Evolutionary conservation across 805 yeast species (phyloP), one percentile per base, ranked within the genome.

Genomic region (Kregervanrija delftensis): DNA sequence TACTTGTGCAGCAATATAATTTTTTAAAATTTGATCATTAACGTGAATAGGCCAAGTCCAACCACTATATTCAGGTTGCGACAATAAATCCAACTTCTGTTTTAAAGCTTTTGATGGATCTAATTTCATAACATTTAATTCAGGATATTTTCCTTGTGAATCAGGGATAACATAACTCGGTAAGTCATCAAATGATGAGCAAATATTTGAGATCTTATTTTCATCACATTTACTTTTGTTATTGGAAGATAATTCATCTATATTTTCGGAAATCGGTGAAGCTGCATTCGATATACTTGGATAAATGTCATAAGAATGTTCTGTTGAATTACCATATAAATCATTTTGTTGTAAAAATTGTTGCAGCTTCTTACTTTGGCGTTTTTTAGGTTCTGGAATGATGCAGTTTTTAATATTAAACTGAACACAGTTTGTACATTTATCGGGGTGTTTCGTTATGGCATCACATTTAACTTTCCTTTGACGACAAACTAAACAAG

Each of bases 381-480:
- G 37, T 35, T 51, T 59, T 28, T 53, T 60, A 1, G 61, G 62
- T 28, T 76, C 83, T 1, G 89, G 90, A 42, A 83, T 69, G 32
- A 68, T 66, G 64, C 90, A 86, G 43, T 80, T 86, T 6, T 49
- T 47, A 55, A 86, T 75, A 8, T 84, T 82, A 60, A 82, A 83
- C 3, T 84, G 81, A 33, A 76, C 69, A 58, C 91, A 83, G 60
- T 83, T 83, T 16, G 89, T 74, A 55, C 86, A 79, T 41, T 50
- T 52, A 2, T 42, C 47, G 0, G 84, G 85, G 56, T 69, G 68
- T 44, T 67, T 73, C 32, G 61, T 59, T 11, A 70, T 83, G 11
- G 83, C 86, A 56, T 82, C 87, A 64, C 95, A 85, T 33, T 89
- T 74, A n/a, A 85, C 93, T 55, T 85, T 85, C 33, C 93, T 68